A percentile compares a stretch with the other conserved stretches of the same genome.
Evolutionary conservation across 345 rosid genomes (phyloP).

Genomic region (Eucalyptus brandiana): DNA sequence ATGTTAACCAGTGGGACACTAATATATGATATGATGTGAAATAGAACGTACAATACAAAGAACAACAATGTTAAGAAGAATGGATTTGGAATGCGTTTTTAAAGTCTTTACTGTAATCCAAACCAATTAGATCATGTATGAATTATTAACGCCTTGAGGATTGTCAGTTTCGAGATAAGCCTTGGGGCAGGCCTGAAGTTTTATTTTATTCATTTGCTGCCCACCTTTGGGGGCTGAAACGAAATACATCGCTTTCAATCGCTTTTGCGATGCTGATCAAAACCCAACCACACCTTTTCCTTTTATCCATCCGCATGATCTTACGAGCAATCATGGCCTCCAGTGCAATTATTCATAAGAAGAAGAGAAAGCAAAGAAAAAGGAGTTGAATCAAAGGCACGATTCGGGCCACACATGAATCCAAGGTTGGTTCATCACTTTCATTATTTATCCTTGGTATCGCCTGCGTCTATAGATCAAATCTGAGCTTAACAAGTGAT

Average conservation of each 20-base stretch:
- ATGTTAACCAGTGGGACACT: not conserved
- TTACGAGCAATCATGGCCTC: not conserved
- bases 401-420: not conserved
- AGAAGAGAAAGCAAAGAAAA: not conserved
- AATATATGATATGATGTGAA: not conserved
- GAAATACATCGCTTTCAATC: not conserved
- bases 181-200: not conserved
- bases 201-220: not conserved
- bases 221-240: not conserved
- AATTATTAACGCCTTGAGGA: not conserved
- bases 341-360: not conserved
- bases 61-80: not conserved
- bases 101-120: not conserved
- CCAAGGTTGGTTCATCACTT: not conserved
- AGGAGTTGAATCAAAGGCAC: not conserved
- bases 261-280: not conserved
- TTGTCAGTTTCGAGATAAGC: not conserved
- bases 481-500: not conserved
- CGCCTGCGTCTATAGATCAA: not conserved
- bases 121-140: not conserved
- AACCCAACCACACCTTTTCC: not conserved
- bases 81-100: not conserved
- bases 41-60: not conserved
- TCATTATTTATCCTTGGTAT: not conserved
- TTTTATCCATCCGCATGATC: not conserved